These are phyloP conservation scores for Naganishia sp. DNA, from an alignment of 1,284 basidiomycete genomes.

Conservation along the genomic window DNA sequence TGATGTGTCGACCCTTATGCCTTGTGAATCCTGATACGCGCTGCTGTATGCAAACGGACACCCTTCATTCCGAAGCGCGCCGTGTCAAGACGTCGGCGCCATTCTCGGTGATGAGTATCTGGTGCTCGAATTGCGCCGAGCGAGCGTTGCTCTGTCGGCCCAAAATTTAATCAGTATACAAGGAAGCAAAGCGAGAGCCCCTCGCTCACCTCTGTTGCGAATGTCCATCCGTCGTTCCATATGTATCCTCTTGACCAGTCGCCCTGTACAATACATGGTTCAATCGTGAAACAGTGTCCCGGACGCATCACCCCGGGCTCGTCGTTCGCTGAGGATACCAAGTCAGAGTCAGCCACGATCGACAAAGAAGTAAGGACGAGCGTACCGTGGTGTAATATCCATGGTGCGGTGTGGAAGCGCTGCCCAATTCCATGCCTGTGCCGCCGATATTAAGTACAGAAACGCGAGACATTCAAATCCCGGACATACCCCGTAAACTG, in stretches of 20 bases:
- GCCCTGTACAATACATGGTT: conserved; percentile 79
- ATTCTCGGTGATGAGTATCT: conserved; percentile 74
- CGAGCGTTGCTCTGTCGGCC: conserved; percentile 66
- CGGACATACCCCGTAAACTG: conserved; percentile 57
- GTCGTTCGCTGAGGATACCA: conserved; percentile 63
- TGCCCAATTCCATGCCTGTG: conserved; percentile 81
- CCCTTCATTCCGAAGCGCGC: conserved; percentile 8
- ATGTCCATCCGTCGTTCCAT: conserved; percentile 86
- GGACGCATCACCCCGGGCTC: conserved; percentile 75
- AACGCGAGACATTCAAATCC: not conserved
- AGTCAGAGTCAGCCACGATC: not conserved
- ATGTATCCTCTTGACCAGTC: conserved; percentile 66
- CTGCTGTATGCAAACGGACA: not conserved
- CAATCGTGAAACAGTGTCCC: conserved; percentile 86
- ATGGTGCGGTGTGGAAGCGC: conserved; percentile 79
- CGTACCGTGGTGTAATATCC: conserved; percentile 73
- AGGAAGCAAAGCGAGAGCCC: not conserved
- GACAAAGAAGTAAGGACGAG: conserved; percentile 17
- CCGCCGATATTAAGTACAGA: not conserved
- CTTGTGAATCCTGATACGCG: not conserved
- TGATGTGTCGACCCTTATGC: not conserved
- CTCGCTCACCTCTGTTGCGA: conserved; percentile 68
- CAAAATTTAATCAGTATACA: conserved; percentile 29
- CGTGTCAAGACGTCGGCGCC: conserved; percentile 67
- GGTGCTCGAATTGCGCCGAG: conserved; percentile 82